Conservation (phyloP, 352 stramenopile species). For the Halophytophthora polymorphica region DNA sequence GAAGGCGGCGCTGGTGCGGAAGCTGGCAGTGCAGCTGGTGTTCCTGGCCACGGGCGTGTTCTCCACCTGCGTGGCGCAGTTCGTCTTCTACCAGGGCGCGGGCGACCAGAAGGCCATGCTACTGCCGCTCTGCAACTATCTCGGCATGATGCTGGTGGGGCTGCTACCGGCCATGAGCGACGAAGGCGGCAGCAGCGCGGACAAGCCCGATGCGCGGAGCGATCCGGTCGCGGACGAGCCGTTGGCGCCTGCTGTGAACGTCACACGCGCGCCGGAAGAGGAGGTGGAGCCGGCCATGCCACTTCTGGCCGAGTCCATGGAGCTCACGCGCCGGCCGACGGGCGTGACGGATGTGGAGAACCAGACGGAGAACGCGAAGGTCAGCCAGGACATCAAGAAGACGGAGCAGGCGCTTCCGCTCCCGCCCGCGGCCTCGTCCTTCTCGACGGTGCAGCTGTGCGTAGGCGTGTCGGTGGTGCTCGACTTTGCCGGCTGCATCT, state of each 20-base stretch:
- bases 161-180: slow-evolving; percentile 40
- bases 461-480: slow-evolving; percentile 67
- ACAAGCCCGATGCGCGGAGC: not conserved
- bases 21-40: slow-evolving; percentile 48
- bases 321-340: slow-evolving; percentile 46
- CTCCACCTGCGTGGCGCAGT: slow-evolving; percentile 83
- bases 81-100: slow-evolving; percentile 81
- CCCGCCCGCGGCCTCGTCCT: slow-evolving; percentile 35
- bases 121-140: slow-evolving; percentile 84
- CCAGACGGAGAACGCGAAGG: slow-evolving; percentile 14
- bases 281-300: slow-evolving; percentile 20
- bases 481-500: slow-evolving; percentile 83
- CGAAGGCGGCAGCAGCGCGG: slow-evolving; percentile 1
- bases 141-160: slow-evolving; percentile 84
- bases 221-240: not conserved
- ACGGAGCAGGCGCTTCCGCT: slow-evolving; percentile 11
- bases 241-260: not conserved
- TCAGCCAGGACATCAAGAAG: slow-evolving; percentile 20
- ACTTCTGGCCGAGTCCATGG: slow-evolving; percentile 19
- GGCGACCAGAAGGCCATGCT: slow-evolving; percentile 82
- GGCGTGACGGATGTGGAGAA: slow-evolving; percentile 16
- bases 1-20: slow-evolving; percentile 4
- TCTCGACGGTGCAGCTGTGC: slow-evolving; percentile 60
- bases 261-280: slow-evolving; percentile 13
- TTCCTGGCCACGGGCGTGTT: slow-evolving; percentile 84